phyloP scores from a whole-genome alignment of 2,329 filamentous ascomycete species.

The Periconia digitata region DNA sequence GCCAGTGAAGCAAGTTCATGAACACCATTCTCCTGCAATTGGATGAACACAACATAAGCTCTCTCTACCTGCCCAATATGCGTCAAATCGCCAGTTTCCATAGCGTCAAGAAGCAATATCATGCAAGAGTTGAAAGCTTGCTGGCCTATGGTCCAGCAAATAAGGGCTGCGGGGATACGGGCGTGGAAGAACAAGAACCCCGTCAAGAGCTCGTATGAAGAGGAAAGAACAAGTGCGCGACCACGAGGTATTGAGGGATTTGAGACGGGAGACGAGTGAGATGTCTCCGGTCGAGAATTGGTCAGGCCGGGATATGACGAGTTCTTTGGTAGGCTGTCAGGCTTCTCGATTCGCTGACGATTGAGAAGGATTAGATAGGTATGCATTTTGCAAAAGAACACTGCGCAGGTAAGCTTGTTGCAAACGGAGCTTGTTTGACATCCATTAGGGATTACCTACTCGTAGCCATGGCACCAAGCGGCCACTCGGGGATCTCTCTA shows the following conservation, averaged over 20 bases:
- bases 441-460: slow-evolving; percentile 33
- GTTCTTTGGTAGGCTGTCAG: background rate
- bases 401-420: slow-evolving; percentile 25
- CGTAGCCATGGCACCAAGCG: slow-evolving; percentile 49
- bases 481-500: slow-evolving; percentile 49
- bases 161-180: slow-evolving; percentile 47
- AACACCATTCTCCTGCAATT: slow-evolving; percentile 46
- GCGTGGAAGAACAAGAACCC: slow-evolving; percentile 51
- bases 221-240: slow-evolving; percentile 45
- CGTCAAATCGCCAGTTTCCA: slow-evolving; percentile 45
- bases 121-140: slow-evolving; percentile 55
- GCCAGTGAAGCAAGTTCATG: slow-evolving; percentile 51
- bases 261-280: slow-evolving; percentile 3
- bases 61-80: slow-evolving; percentile 44
- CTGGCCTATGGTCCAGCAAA: slow-evolving; percentile 53
- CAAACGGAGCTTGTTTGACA: background rate
- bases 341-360: slow-evolving; percentile 44
- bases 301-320: slow-evolving; percentile 2
- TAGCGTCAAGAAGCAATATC: slow-evolving; percentile 51
- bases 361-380: slow-evolving; percentile 54
- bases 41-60: slow-evolving; percentile 46
- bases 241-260: slow-evolving; percentile 34
- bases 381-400: slow-evolving; percentile 51
- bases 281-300: slow-evolving; percentile 8
- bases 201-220: slow-evolving; percentile 46